These are phyloP conservation scores for Colletotrichum simmondsii DNA, from an alignment of 2,329 filamentous ascomycete species.

Conservation along the genomic window DNA sequence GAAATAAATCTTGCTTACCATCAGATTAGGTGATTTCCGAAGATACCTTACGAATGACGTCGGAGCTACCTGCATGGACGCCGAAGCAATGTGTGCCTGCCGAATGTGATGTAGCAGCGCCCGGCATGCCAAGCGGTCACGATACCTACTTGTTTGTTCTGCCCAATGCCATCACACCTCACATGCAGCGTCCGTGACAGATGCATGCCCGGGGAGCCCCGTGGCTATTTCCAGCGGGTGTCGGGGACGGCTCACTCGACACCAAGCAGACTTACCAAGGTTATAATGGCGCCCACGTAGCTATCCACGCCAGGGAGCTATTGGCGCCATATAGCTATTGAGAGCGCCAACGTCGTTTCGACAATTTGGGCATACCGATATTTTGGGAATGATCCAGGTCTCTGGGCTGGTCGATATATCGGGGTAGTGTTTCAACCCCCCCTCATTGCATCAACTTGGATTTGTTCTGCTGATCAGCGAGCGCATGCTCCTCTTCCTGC, in stretches of 20 bases:
- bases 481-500: too few relatives aligned
- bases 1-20: neutral
- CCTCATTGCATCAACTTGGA: neutral
- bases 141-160: neutral
- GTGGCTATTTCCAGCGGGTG: neutral
- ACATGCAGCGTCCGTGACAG: neutral
- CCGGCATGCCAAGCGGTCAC: neutral
- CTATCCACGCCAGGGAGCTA: too few relatives aligned
- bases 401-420: neutral
- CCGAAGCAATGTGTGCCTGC: neutral
- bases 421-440: conserved; percentile 5
- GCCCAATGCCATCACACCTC: neutral
- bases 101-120: neutral
- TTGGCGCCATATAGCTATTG: neutral
- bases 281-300: neutral
- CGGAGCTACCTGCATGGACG: neutral
- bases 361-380: neutral
- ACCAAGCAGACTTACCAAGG: neutral
- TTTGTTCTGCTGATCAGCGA: conserved; percentile 2
- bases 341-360: neutral
- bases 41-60: neutral
- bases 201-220: neutral
- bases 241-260: neutral
- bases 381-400: neutral
- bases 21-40: too few relatives aligned